A percentile compares a stretch with the other conserved stretches of the same genome.
These are phyloP conservation scores for Tuber aestivum DNA, from an alignment of 495 filamentous ascomycete species.

Conservation along the genomic window DNA sequence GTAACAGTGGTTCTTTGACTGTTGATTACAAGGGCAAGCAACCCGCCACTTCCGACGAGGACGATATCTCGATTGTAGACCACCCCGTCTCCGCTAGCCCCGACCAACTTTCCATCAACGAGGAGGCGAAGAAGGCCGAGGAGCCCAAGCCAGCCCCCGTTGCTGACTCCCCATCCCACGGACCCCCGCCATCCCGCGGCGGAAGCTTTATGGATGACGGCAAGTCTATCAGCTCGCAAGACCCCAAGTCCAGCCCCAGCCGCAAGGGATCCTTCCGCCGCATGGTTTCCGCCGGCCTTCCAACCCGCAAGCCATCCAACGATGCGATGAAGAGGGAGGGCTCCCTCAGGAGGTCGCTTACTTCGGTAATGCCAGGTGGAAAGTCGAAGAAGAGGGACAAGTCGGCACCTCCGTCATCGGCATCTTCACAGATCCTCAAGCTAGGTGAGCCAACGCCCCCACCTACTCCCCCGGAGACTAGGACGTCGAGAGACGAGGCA, in stretches of 20 bases:
- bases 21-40: constrained; percentile 39
- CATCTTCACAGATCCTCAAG: constrained; percentile 31
- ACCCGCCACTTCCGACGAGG: constrained; percentile 24
- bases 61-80: constrained; percentile 42
- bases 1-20: constrained; percentile 36
- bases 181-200: constrained; percentile 15
- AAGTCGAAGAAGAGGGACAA: constrained; percentile 28
- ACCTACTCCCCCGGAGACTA: constrained; percentile 38
- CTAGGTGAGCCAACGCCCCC: constrained; percentile 39
- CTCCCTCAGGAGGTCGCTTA: constrained; percentile 31
- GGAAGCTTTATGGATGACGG: constrained; percentile 26
- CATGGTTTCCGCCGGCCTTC: constrained; percentile 17
- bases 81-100: constrained; percentile 34
- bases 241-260: constrained; percentile 18
- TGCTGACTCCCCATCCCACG: constrained; percentile 43
- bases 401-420: constrained; percentile 20
- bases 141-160: constrained; percentile 45
- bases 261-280: constrained; percentile 31
- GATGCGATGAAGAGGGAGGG: constrained; percentile 27
- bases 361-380: constrained; percentile 23
- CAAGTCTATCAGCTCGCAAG: constrained; percentile 30
- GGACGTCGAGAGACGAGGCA: constrained; percentile 21
- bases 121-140: constrained; percentile 42
- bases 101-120: constrained; percentile 33
- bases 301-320: constrained; percentile 25